Conservation (phyloP, 2,329 filamentous ascomycete species). For the Parastagonospora avenae region DNA sequence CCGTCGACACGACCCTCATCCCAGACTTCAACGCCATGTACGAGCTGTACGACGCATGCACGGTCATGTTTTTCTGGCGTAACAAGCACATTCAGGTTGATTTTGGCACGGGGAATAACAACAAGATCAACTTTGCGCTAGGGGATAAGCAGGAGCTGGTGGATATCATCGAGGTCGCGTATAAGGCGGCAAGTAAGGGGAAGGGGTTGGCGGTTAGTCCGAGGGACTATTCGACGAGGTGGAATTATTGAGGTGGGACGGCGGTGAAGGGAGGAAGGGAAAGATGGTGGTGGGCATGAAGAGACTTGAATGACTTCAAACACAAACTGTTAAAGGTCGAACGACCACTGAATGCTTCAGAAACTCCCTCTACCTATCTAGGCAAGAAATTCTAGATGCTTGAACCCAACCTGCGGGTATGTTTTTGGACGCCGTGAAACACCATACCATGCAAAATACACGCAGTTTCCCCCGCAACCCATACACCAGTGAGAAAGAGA, state of each 20-base stretch:
- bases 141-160: constrained; percentile 97
- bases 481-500: no score
- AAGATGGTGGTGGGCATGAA: neutral
- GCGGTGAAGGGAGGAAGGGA: neutral
- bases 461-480: constrained; percentile 1
- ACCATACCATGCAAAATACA: constrained; percentile 10
- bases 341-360: neutral
- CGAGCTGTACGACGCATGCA: constrained; percentile 82
- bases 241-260: constrained; percentile 50
- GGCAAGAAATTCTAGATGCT: neutral
- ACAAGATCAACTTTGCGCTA: constrained; percentile 91
- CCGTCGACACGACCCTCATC: constrained; percentile 76
- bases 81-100: constrained; percentile 34
- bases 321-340: neutral
- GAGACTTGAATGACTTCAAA: neutral
- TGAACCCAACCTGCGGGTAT: constrained; percentile 2
- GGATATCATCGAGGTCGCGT: constrained; percentile 97
- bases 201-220: constrained; percentile 91
- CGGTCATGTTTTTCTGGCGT: constrained; percentile 93
- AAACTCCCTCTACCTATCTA: neutral
- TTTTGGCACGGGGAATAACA: constrained; percentile 85
- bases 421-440: constrained; percentile 6
- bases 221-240: constrained; percentile 75
- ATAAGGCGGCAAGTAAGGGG: constrained; percentile 93
- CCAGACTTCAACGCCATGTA: constrained; percentile 97